A percentile compares a stretch with the other conserved stretches of the same genome.
Evolutionary conservation across 2,329 filamentous ascomycete genomes (phyloP).

Genomic region (Ramularia endophylla): DNA sequence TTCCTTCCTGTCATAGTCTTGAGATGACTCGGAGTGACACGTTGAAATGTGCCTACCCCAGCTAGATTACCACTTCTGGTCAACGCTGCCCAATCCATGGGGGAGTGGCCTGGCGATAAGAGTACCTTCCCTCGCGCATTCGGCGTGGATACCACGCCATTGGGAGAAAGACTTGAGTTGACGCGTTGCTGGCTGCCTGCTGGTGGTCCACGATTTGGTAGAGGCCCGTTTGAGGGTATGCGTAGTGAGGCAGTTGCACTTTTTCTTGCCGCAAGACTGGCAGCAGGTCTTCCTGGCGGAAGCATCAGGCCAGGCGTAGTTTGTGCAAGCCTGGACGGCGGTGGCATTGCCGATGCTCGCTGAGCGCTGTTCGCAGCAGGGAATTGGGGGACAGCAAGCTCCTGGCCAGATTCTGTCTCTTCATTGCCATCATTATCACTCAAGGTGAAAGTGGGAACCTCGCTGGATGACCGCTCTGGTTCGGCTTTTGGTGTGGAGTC

Average conservation of each 20-base stretch:
- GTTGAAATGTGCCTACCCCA: constrained; percentile 51
- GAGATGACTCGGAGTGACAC: constrained; percentile 77
- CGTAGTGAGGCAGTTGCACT: constrained; percentile 35
- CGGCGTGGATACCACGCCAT: constrained; percentile 32
- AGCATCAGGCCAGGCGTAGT: constrained; percentile 23
- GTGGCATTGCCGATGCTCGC: constrained; percentile 34
- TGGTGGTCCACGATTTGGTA: constrained; percentile 41
- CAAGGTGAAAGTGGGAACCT: constrained; percentile 25
- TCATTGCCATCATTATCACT: constrained; percentile 30
- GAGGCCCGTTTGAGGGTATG: constrained; percentile 42
- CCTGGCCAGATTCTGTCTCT: constrained; percentile 15
- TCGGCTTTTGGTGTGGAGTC: constrained; percentile 30
- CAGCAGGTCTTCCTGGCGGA: constrained; percentile 20
- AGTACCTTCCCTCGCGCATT: constrained; percentile 59
- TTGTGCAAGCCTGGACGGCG: constrained; percentile 27
- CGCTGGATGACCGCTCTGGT: constrained; percentile 6
- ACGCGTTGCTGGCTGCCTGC: constrained; percentile 35
- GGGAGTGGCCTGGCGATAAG: constrained; percentile 85
- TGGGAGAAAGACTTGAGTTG: constrained; percentile 28
- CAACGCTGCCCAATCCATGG: constrained; percentile 90
- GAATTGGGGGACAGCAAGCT: constrained; percentile 34
- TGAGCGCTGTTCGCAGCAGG: constrained; percentile 44
- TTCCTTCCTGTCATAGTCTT: constrained; percentile 73
- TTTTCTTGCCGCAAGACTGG: constrained; percentile 14
- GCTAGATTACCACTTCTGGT: constrained; percentile 52